Percentiles rank a stretch among this genome's conserved stretches.
phyloP scores from a whole-genome alignment of 2,329 filamentous ascomycete genomes.

The Nothophaeocryptopus gaeumannii region DNA sequence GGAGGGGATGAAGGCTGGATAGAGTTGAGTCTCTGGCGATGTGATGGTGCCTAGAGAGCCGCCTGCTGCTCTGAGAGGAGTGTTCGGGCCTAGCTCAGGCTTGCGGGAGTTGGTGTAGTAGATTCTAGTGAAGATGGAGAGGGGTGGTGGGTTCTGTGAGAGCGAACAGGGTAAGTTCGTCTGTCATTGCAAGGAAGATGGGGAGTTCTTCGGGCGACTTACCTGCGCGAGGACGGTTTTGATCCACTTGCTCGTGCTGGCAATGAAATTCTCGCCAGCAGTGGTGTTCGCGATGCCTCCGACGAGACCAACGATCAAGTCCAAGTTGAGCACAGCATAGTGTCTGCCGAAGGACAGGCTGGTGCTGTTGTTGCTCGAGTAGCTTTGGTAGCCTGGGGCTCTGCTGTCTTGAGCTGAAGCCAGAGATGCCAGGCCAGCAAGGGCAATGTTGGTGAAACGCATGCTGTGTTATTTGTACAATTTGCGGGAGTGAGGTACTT shows the following conservation, averaged over 20 bases:
- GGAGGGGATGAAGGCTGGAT: slow-evolving; percentile 33
- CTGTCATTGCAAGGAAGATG: too few species aligned
- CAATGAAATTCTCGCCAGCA: slow-evolving; percentile 37
- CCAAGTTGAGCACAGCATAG: slow-evolving; percentile 46
- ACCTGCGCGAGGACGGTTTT: slow-evolving; percentile 37
- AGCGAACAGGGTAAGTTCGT: too few species aligned
- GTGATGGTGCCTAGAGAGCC: slow-evolving; percentile 31
- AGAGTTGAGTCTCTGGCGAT: slow-evolving; percentile 35
- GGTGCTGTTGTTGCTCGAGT: slow-evolving; percentile 12
- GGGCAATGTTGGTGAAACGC: too few species aligned
- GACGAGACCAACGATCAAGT: slow-evolving; percentile 42
- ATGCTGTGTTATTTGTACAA: too few species aligned
- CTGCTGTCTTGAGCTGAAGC: too few species aligned
- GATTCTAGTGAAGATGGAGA: slow-evolving; percentile 42
- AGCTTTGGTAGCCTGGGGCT: too few species aligned
- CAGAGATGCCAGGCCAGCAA: too few species aligned
- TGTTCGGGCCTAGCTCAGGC: slow-evolving; percentile 36
- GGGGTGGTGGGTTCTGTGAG: slow-evolving; percentile 32
- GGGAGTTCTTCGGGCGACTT: too few species aligned
- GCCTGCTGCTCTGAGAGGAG: slow-evolving; percentile 38
- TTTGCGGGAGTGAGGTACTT: not conserved
- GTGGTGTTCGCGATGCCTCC: slow-evolving; percentile 34
- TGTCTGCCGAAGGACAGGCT: slow-evolving; percentile 35
- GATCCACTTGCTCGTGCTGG: slow-evolving; percentile 39
- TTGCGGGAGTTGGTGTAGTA: slow-evolving; percentile 36